Conservation (phyloP, 2,329 filamentous ascomycete genomes). For the Ophiocordyceps camponoti-rufipedis region DNA sequence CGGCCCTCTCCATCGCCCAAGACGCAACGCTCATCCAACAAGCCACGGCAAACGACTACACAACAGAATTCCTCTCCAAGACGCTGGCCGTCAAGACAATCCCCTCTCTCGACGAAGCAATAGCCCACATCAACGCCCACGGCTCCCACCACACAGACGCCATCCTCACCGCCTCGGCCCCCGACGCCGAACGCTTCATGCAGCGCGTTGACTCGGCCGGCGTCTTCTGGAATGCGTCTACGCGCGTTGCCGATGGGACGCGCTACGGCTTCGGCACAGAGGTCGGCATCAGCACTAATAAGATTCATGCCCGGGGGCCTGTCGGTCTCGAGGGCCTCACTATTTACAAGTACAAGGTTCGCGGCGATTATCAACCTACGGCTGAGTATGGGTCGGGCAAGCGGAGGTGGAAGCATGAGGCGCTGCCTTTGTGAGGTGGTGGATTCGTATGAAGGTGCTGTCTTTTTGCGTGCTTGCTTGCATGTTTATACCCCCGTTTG, state of each 20-base stretch:
- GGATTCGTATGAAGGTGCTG: conserved; percentile 3
- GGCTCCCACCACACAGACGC: conserved; percentile 88
- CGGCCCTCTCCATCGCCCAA: conserved; percentile 29
- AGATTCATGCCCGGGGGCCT: conserved; percentile 86
- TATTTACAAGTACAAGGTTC: conserved; percentile 92
- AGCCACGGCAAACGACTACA: conserved; percentile 53
- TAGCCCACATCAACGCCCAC: conserved; percentile 80
- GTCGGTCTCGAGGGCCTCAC: conserved; percentile 88
- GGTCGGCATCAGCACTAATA: conserved; percentile 96
- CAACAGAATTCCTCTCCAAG: conserved; percentile 79
- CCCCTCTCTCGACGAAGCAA: conserved; percentile 46
- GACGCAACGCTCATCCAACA: conserved; percentile 33
- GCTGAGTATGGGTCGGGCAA: conserved; percentile 52
- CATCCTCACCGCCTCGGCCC: conserved; percentile 56
- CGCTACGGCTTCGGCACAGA: conserved; percentile 95
- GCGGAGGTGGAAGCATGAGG: conserved; percentile 41
- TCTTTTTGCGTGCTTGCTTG: not conserved
- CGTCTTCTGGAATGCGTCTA: conserved; percentile 94
- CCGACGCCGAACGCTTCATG: conserved; percentile 67
- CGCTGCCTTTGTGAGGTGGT: conserved; percentile 15
- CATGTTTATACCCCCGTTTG: not conserved
- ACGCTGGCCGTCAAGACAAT: conserved; percentile 73
- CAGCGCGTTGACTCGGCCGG: conserved; percentile 72
- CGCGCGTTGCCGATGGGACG: conserved; percentile 90
- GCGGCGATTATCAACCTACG: conserved; percentile 69